Evolutionary conservation across 306 rosid species (phyloP), one percentile per base, ranked within the genome.

Genomic region (Medicago ruthenica): DNA sequence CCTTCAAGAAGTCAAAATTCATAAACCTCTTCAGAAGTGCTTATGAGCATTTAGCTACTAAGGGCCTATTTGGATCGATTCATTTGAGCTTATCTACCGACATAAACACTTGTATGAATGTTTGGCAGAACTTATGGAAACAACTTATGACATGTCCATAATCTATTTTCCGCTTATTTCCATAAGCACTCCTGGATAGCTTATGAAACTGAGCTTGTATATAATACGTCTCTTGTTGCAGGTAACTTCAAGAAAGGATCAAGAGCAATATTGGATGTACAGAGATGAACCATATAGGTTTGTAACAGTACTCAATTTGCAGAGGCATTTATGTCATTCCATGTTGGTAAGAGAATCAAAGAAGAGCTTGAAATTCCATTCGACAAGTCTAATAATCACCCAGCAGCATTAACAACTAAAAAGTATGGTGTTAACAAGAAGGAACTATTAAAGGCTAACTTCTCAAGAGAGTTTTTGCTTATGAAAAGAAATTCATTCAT

Each of bases 401-500:
- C 57, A n/a, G 57, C 57, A 1, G 57, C 57, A 50, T 50, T 50
- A 50, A 27, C 88, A 48, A 86, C 83, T 31, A 58, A 73, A 60
- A 88, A 73, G 14, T 83, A 86, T 68, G 92, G 92, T 14, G 71
- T 66, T 48, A 71, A 37, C 75, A 82, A 75, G 79, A 80, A 27
- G 74, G 83, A 84, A 14, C 71, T 88, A 8, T 24, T 88, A 50
- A 88, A 84, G 71, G 88, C 90, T 78, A 86, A 84, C 81, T 54
- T 86, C 65, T 73, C 85, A 47, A 82, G 92, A 59, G 90, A 88
- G 82, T 74, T 9, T 57, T 77, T 86, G 66, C 90, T 88, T n/a
- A 84, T 86, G 86, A 88, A 88, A 42, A 86, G 90, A 75, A 86
- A 80, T 45, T 71, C 88, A 14, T 84, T 86, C 18, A 79, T 84